A percentile compares a stretch with the other conserved stretches of the same genome.
These are phyloP conservation scores for Catenaria anguillulae DNA, from an alignment of 371 early-diverging fungal genomes.

Conservation along the genomic window DNA sequence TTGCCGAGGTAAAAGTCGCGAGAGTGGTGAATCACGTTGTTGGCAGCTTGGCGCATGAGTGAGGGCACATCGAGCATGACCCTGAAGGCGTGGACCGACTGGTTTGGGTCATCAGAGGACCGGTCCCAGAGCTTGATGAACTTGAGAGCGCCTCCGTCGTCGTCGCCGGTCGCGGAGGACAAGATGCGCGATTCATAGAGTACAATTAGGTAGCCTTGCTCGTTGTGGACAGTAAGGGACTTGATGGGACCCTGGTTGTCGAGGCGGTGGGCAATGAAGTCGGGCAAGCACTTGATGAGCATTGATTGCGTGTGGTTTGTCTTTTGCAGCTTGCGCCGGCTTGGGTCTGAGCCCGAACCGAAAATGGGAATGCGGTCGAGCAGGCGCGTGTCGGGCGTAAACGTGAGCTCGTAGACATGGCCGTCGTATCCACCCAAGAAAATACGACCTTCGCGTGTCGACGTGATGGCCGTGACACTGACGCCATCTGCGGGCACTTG, in stretches of 20 bases:
- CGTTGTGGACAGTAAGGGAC: constrained; percentile 17
- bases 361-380: not conserved
- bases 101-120: not conserved
- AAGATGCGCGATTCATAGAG: constrained; percentile 23
- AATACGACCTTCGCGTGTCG: constrained; percentile 61
- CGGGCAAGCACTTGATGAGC: constrained; percentile 38
- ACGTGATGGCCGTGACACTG: constrained; percentile 54
- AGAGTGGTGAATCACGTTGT: too few relatives aligned
- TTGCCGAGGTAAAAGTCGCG: constrained; percentile 11
- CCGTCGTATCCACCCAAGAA: constrained; percentile 72
- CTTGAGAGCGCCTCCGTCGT: constrained; percentile 48
- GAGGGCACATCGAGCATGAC: too few relatives aligned
- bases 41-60: too few relatives aligned
- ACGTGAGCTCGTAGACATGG: constrained; percentile 58
- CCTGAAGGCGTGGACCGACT: constrained; percentile 14
- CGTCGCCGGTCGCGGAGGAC: constrained; percentile 38
- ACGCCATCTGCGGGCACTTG: constrained; percentile 57
- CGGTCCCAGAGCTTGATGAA: not conserved
- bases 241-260: constrained; percentile 15
- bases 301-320: constrained; percentile 36
- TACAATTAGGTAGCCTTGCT: not conserved
- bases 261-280: constrained; percentile 22
- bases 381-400: constrained; percentile 21
- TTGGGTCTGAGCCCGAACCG: too few relatives aligned
- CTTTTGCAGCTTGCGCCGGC: constrained; percentile 47